Evolutionary conservation across 2,329 filamentous ascomycete genomes (phyloP).

Genomic region (Trichoderma sp.): DNA sequence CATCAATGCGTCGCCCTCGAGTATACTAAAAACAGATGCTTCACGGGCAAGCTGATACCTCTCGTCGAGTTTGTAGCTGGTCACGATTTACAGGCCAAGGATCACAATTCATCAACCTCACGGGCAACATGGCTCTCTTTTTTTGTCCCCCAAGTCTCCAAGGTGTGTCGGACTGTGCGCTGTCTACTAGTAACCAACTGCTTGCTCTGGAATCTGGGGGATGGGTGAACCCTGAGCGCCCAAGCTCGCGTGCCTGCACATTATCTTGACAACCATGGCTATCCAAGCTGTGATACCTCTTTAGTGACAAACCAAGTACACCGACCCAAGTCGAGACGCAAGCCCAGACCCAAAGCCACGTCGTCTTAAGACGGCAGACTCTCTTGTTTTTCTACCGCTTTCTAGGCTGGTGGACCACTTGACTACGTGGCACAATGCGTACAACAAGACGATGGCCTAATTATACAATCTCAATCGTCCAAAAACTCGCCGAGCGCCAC

Average conservation of each 20-base stretch:
- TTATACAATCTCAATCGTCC: not conserved
- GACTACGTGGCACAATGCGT: not conserved
- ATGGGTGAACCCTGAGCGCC: not conserved
- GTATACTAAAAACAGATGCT: not conserved
- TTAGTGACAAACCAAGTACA: not conserved
- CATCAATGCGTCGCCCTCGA: constrained; percentile 14
- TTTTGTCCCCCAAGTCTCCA: not conserved
- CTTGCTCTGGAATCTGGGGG: not conserved
- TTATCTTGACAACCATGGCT: constrained; percentile 12
- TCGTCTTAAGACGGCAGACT: not conserved
- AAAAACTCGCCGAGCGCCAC: not conserved
- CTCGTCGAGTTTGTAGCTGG: not conserved
- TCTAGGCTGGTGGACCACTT: not conserved
- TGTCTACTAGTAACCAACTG: not conserved
- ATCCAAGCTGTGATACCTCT: constrained; percentile 13
- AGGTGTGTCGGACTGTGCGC: not conserved
- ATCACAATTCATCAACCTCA: not conserved
- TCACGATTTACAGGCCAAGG: not conserved
- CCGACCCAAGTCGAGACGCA: not conserved
- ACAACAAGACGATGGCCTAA: not conserved
- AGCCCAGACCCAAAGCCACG: not conserved
- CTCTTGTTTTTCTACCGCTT: not conserved
- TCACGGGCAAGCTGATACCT: not conserved
- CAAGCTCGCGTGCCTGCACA: constrained; percentile 12
- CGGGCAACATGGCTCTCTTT: not conserved